These are phyloP conservation scores for Hyphopichia homilentoma DNA, from an alignment of 805 yeast species.

Conservation along the genomic window DNA sequence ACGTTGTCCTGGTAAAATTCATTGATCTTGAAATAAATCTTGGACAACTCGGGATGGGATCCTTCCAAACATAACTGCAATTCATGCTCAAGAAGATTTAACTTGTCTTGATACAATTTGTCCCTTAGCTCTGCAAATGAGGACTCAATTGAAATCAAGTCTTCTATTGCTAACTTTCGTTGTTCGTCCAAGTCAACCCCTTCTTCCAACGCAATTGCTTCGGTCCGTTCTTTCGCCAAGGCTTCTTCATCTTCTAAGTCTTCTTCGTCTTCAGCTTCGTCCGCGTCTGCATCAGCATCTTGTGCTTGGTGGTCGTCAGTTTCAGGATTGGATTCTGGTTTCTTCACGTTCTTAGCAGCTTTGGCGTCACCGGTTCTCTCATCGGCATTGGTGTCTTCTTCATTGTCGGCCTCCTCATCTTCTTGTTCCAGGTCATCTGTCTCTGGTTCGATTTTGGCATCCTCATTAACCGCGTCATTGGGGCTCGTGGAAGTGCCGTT, in stretches of 20 bases:
- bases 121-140: slow-evolving; percentile 87
- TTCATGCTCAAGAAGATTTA: slow-evolving; percentile 74
- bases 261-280: slow-evolving; percentile 10
- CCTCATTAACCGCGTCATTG: background rate
- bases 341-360: slow-evolving; percentile 8
- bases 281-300: slow-evolving; percentile 13
- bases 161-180: slow-evolving; percentile 63
- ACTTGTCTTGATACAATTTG: slow-evolving; percentile 76
- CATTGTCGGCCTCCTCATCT: slow-evolving; percentile 9
- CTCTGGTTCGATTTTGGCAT: background rate
- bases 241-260: slow-evolving; percentile 9
- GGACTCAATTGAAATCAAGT: slow-evolving; percentile 74
- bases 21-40: slow-evolving; percentile 67
- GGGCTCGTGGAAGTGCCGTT: background rate
- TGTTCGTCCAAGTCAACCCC: slow-evolving; percentile 32
- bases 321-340: slow-evolving; percentile 5
- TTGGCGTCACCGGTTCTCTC: slow-evolving; percentile 8
- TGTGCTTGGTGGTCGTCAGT: slow-evolving; percentile 7
- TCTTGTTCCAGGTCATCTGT: slow-evolving; percentile 12
- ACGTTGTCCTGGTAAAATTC: slow-evolving; percentile 71
- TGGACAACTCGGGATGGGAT: slow-evolving; percentile 83
- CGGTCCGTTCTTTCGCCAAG: slow-evolving; percentile 6
- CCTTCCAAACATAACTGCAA: slow-evolving; percentile 83
- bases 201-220: slow-evolving; percentile 3
- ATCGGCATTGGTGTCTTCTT: slow-evolving; percentile 14